Evolutionary conservation across 1,284 basidiomycete genomes (phyloP), one percentile per base, ranked within the genome.

Genomic region (Naganishia cerealis): DNA sequence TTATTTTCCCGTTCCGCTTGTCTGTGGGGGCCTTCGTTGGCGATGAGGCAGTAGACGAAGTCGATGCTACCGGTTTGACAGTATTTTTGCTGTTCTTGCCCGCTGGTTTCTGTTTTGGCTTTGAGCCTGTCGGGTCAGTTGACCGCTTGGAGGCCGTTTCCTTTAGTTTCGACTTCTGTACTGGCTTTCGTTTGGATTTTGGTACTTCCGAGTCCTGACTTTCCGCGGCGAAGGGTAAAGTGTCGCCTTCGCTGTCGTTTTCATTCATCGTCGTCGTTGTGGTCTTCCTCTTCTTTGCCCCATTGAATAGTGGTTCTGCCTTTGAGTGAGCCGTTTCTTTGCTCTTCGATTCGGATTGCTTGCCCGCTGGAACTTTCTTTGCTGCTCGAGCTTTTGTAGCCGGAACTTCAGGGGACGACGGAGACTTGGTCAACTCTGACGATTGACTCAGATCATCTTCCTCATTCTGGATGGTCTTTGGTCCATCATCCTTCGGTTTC

Each of bases 31-130:
- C 52, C 39, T 56, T 65, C 36, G 26, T 53, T 1, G 61, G 48
- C 40, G 61, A 36, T 33, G 18, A 24, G n/a, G n/a, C 40, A 18
- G 48, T 33, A 13, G 61, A 42, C 8, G 50, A 54, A 24, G 38
- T 54, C 6, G 61, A 40, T 52, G 59, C 59, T 24, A 46, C 36
- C 24, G 61, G 46, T 50, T 38, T 24, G 50, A 33, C 29, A 33
- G 29, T 33, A 33, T 33, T 33, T 33, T 33, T 33, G 29, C 29
- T 33, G 29, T 33, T 33, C 29, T 33, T 33, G 29, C 29, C 29
- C 29, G 29, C 3, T 33, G 2, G 16, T 62, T 53, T 33, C 50
- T 53, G 36, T 15, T 43, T 8, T 36, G 38, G 36, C 24, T 46
- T 42, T 21, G 50, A 24, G 29, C 48, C 24, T 12, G 26, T 10